phyloP scores from a whole-genome alignment of 306 rosid genomes.

The Vigna nakashimae region DNA sequence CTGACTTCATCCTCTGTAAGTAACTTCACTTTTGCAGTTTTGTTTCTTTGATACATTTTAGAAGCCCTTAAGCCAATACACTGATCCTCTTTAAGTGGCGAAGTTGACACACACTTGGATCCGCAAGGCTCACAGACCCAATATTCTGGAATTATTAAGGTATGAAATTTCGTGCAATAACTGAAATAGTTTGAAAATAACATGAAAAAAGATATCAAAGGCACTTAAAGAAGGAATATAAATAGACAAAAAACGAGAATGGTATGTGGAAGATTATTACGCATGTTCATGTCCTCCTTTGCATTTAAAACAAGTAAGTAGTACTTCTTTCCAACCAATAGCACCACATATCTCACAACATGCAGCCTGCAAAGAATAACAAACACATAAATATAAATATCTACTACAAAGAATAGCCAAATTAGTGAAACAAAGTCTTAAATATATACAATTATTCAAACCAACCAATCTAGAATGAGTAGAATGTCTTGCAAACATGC shows the following conservation, averaged over 20 bases:
- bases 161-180: slow-evolving; percentile 60
- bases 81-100: slow-evolving; percentile 27
- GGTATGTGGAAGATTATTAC: slow-evolving; percentile 51
- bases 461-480: too few relatives aligned
- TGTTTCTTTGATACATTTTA: slow-evolving; percentile 41
- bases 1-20: slow-evolving; percentile 64
- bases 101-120: background rate
- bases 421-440: too few relatives aligned
- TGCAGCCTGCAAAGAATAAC: slow-evolving; percentile 53
- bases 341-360: slow-evolving; percentile 66
- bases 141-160: slow-evolving; percentile 27
- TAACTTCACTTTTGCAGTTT: slow-evolving; percentile 64
- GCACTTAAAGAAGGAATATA: background rate
- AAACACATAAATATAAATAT: slow-evolving; percentile 32
- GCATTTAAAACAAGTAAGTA: slow-evolving; percentile 63
- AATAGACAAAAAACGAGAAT: slow-evolving; percentile 10
- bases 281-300: slow-evolving; percentile 51
- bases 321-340: slow-evolving; percentile 46
- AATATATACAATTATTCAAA: too few relatives aligned
- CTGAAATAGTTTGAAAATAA: slow-evolving; percentile 54
- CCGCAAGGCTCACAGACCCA: slow-evolving; percentile 73
- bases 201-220: slow-evolving; percentile 30
- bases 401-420: slow-evolving; percentile 3
- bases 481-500: slow-evolving; percentile 8
- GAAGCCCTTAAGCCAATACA: slow-evolving; percentile 37